Conservation (phyloP, 225 moss, liverwort and hornwort species). For the Climacium dendroides region DNA sequence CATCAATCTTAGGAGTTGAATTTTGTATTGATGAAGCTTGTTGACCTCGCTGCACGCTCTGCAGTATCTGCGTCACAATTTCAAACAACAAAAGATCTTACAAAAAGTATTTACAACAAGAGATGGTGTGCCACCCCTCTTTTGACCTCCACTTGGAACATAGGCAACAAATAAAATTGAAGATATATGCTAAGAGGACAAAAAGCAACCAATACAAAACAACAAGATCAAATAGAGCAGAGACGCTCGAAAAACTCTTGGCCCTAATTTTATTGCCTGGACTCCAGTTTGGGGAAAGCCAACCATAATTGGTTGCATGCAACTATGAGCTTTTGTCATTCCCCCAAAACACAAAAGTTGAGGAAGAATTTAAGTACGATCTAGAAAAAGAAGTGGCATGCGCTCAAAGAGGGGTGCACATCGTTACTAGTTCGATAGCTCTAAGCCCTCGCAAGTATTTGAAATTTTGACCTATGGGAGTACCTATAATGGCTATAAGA, state of each 20-base stretch:
- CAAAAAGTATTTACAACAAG: neutral
- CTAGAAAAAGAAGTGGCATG: neutral
- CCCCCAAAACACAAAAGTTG: neutral
- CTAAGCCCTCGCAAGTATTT: neutral
- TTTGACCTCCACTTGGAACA: neutral
- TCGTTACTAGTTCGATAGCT: neutral
- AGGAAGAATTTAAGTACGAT: neutral
- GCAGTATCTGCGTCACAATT: slow-evolving; percentile 28
- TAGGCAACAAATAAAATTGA: neutral
- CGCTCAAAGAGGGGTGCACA: neutral
- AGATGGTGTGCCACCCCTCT: neutral
- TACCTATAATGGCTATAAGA: neutral
- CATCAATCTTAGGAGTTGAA: neutral
- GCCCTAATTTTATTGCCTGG: neutral
- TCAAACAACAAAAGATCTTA: neutral
- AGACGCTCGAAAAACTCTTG: neutral
- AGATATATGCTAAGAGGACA: neutral
- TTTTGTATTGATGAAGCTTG: slow-evolving; percentile 7
- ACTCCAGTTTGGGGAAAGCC: neutral
- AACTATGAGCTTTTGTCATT: neutral
- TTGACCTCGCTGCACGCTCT: slow-evolving; percentile 7
- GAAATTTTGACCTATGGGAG: neutral
- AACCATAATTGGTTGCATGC: neutral
- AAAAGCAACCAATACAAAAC: neutral
- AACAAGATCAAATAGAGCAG: neutral